A percentile compares a stretch with the other conserved stretches of the same genome.
Conservation (phyloP, 163 green algal species). For the Chlorella variabilis region DNA sequence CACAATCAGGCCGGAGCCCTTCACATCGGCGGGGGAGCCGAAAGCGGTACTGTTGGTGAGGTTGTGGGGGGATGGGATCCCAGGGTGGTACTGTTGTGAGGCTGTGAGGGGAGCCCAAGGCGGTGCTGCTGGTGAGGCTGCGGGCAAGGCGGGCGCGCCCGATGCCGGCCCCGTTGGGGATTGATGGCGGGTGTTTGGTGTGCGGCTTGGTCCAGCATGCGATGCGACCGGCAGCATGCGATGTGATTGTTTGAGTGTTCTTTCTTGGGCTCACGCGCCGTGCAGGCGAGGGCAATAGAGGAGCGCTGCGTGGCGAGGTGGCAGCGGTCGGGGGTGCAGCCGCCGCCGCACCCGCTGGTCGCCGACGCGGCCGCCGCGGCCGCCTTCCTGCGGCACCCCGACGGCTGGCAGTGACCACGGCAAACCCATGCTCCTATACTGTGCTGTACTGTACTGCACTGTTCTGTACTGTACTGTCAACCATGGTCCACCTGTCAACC, state of each 20-base stretch:
- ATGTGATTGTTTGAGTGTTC: neutral
- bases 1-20: slow-evolving; percentile 78
- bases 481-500: too few species aligned
- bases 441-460: too few species aligned
- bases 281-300: slow-evolving; percentile 60
- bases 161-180: neutral
- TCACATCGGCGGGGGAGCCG: slow-evolving; percentile 81
- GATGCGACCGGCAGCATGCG: neutral
- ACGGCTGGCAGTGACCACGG: neutral
- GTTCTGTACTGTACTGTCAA: too few species aligned
- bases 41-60: slow-evolving; percentile 55
- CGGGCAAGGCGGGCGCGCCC: too few species aligned
- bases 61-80: too few species aligned
- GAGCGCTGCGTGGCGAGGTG: slow-evolving; percentile 56
- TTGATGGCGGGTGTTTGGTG: slow-evolving; percentile 48
- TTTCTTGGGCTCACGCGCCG: neutral
- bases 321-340: slow-evolving; percentile 37
- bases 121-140: slow-evolving; percentile 54
- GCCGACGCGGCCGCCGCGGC: neutral
- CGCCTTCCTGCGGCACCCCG: slow-evolving; percentile 28
- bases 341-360: slow-evolving; percentile 43
- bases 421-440: too few species aligned
- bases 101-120: slow-evolving; percentile 73
- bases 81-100: too few species aligned
- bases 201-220: slow-evolving; percentile 26